Conservation (phyloP, 164 flowering plant species). For the Saururus chinensis region DNA sequence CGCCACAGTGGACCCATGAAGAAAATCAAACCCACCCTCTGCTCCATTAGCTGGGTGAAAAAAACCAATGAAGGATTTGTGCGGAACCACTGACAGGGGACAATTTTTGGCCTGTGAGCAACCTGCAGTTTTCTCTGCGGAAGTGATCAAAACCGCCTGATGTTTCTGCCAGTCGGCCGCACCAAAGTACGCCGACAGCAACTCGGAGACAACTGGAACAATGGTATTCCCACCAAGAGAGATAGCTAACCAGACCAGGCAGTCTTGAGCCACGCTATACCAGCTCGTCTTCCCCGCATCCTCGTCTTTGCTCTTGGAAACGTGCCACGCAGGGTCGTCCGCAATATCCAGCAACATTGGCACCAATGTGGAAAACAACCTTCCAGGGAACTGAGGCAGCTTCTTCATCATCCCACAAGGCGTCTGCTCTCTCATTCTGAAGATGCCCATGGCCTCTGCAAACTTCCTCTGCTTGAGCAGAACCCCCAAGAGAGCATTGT, state of each 20-base stretch:
- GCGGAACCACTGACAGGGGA: too few relatives aligned
- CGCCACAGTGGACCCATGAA: too few relatives aligned
- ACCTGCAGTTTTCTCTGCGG: constrained; percentile 97
- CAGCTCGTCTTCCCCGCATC: constrained; percentile 93
- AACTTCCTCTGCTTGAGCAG: too few relatives aligned
- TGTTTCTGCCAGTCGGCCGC: constrained; percentile 99
- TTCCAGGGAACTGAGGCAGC: constrained; percentile 81
- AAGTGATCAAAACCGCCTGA: constrained; percentile 88
- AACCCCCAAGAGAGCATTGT: too few relatives aligned
- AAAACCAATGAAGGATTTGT: too few relatives aligned
- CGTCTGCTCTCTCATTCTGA: too few relatives aligned
- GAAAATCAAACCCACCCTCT: too few relatives aligned
- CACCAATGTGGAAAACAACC: constrained; percentile 78
- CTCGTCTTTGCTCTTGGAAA: constrained; percentile 74
- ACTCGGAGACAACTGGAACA: constrained; percentile 90
- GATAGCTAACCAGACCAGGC: constrained; percentile 77
- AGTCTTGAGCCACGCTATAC: constrained; percentile 93
- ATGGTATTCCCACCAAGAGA: constrained; percentile 92
- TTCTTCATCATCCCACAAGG: constrained; percentile 99
- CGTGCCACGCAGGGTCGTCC: constrained; percentile 90
- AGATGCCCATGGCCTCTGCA: too few relatives aligned
- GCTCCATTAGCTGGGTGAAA: too few relatives aligned
- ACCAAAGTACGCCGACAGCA: constrained; percentile 64
- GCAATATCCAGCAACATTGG: constrained; percentile 87
- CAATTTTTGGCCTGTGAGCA: constrained; percentile 95